Base-by-base conservation (phyloP, 2,329 filamentous ascomycete genomes). In the Berkeleyomyces rouxiae region DNA sequence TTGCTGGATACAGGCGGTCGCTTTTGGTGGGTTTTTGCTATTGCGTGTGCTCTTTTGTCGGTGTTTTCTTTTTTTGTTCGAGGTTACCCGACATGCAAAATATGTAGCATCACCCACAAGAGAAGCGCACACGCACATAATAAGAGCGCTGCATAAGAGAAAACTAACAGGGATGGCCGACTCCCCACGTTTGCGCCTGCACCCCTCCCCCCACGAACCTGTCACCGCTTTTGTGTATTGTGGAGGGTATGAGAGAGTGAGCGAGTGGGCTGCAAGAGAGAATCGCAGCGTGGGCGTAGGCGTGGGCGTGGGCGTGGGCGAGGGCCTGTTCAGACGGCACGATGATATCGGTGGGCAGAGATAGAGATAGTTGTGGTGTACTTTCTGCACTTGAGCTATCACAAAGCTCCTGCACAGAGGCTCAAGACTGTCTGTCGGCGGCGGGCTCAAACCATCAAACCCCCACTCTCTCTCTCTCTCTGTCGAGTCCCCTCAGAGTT, bases 131-230 rank as follows among this genome's bases (percentile, higher is more conserved):
- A 53, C 31, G 49, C 49, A 53, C 31, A 53, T 16, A 53, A 53
- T 36, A 53, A 53, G 23, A 53, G 49, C 49, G 33, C 7, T 53
- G 49, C 37, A 37, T 53, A 53, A 36, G 49, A 53, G 49, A 53
- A 53, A 53, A 53, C 49, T 13, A 33, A 16, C 49, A 59, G 40
- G 58, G 58, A 59, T 59, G 5, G 11, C 23, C 36, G 40, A 44
- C 42, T 59, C 58, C 58, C 58, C 58, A 59, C 58, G 58, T 59
- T 59, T 59, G 58, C 58, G 31, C 58, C 40, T 59, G 49, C 49
- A 53, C 49, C 49, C 23, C 23, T 23, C 23, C 23, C 23, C 58
- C 42, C 42, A 59, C 58, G 58, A 46, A 59, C 33, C 58, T 37
- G 58, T 59, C 58, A 59, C 58, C 58, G 58, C 58, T 59, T 59